A percentile compares a stretch with the other conserved stretches of the same genome.
phyloP scores from a whole-genome alignment of 805 yeast species.

The Kodamaea neixiangensis region DNA sequence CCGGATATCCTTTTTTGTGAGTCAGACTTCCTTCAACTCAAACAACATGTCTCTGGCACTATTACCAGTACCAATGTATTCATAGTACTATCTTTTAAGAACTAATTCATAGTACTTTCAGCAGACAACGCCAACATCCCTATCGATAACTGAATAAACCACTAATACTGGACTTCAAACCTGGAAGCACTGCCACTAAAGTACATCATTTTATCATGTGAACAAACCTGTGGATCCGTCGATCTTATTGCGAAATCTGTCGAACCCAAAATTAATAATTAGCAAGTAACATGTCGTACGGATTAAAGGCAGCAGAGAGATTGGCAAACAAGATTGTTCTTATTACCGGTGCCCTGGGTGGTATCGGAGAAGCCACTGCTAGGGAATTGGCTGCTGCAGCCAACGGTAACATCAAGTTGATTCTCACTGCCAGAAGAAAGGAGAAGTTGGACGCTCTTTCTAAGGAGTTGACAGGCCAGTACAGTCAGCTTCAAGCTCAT shows the following conservation, averaged over 20 bases:
- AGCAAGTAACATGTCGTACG: constrained; percentile 55
- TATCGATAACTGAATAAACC: too few relatives aligned
- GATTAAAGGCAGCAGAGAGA: constrained; percentile 74
- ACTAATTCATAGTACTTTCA: too few relatives aligned
- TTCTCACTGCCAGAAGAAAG: constrained; percentile 77
- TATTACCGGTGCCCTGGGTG: constrained; percentile 96
- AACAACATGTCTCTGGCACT: too few relatives aligned
- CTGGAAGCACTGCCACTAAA: not conserved
- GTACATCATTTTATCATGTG: not conserved
- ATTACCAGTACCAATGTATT: too few relatives aligned
- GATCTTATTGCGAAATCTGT: not conserved
- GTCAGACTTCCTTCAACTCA: not conserved
- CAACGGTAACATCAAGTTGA: constrained; percentile 66
- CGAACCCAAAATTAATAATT: not conserved
- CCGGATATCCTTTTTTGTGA: not conserved
- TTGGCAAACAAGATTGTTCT: constrained; percentile 76
- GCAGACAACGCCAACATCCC: too few relatives aligned
- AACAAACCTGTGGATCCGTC: not conserved
- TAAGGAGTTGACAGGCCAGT: constrained; percentile 46
- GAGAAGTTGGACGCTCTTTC: constrained; percentile 57
- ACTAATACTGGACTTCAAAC: too few relatives aligned
- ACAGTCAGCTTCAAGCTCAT: constrained; percentile 56
- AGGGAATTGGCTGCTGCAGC: constrained; percentile 78
- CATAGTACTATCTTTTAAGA: too few relatives aligned
- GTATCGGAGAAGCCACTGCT: constrained; percentile 94